Evolutionary conservation across 2,329 filamentous ascomycete species (phyloP).

Genomic region (Sporothrix curviconia): DNA sequence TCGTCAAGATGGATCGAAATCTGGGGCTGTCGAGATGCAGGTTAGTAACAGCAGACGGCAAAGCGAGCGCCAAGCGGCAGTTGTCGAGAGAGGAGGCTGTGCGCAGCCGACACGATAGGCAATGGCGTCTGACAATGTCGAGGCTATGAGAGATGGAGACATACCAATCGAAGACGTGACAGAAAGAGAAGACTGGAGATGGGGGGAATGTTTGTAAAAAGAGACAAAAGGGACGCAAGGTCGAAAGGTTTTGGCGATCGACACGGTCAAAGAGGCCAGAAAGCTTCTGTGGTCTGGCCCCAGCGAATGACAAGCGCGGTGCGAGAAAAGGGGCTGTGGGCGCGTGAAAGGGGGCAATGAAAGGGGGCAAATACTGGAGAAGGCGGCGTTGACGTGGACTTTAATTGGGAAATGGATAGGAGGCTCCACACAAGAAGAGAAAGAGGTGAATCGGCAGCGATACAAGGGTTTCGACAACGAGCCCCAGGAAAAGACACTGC

Average conservation of each 20-base stretch:
- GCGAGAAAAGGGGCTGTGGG: constrained; percentile 11
- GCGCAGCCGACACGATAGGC: not conserved
- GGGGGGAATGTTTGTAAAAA: not conserved
- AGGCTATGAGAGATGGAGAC: not conserved
- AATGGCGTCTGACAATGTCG: not conserved
- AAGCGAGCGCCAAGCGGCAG: not conserved
- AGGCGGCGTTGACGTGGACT: constrained; percentile 12
- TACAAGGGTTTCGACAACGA: constrained; percentile 3
- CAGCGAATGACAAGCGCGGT: not conserved
- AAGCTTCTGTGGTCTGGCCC: not conserved
- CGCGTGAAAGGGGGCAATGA: constrained; percentile 5
- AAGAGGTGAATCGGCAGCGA: not conserved
- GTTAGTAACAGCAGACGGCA: not conserved
- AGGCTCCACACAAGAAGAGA: constrained; percentile 10
- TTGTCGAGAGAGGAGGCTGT: too few relatives aligned
- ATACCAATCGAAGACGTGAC: not conserved
- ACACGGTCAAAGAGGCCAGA: not conserved
- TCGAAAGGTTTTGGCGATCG: not conserved
- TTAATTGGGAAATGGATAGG: constrained; percentile 7
- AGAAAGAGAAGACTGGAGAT: not conserved
- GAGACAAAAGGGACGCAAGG: not conserved
- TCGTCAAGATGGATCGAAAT: not conserved
- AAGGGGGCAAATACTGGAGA: not conserved
- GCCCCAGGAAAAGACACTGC: not conserved
- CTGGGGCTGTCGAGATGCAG: not conserved